A percentile compares a stretch with the other conserved stretches of the same genome.
Evolutionary conservation across 2,329 filamentous ascomycete genomes (phyloP).

Genomic region (Hypoxylon sp.): DNA sequence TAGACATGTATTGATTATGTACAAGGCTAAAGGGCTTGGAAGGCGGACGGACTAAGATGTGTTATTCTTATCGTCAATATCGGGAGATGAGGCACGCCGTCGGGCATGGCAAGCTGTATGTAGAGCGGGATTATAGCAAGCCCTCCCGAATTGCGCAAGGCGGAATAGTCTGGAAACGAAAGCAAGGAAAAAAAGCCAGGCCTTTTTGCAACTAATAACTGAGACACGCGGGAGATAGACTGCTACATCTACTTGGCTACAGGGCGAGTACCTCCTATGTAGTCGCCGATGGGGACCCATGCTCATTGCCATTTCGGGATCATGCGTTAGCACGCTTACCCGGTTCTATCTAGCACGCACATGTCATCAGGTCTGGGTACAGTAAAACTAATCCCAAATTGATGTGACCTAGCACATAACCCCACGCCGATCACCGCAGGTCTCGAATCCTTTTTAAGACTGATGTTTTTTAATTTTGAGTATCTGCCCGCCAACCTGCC

Average conservation of each 20-base stretch:
- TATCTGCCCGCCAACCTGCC: conserved; percentile 23
- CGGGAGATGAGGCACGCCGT: conserved; percentile 14
- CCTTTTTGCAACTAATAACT: background rate
- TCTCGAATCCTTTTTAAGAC: conserved; percentile 41
- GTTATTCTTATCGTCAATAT: background rate
- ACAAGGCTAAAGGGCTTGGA: conserved; percentile 26
- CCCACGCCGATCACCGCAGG: conserved; percentile 45
- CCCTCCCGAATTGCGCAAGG: conserved; percentile 27
- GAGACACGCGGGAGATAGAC: conserved; percentile 28
- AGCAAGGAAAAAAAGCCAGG: conserved; percentile 13
- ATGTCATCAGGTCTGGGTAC: conserved; percentile 43
- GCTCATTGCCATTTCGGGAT: conserved; percentile 42
- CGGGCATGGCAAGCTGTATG: conserved; percentile 7
- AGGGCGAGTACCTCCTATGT: conserved; percentile 6
- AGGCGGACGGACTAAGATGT: conserved; percentile 11
- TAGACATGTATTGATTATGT: conserved; percentile 38
- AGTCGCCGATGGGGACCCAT: conserved; percentile 37
- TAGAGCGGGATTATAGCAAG: conserved; percentile 18
- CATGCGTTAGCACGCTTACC: conserved; percentile 43
- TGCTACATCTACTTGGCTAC: conserved; percentile 21
- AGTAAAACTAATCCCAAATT: conserved; percentile 41
- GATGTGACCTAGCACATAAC: conserved; percentile 45
- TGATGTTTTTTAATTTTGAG: conserved; percentile 26
- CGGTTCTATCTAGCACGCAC: conserved; percentile 45
- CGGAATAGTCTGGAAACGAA: conserved; percentile 32